These are phyloP conservation scores for Hemileia vastatrix DNA, from an alignment of 1,284 basidiomycete genomes.

Conservation along the genomic window DNA sequence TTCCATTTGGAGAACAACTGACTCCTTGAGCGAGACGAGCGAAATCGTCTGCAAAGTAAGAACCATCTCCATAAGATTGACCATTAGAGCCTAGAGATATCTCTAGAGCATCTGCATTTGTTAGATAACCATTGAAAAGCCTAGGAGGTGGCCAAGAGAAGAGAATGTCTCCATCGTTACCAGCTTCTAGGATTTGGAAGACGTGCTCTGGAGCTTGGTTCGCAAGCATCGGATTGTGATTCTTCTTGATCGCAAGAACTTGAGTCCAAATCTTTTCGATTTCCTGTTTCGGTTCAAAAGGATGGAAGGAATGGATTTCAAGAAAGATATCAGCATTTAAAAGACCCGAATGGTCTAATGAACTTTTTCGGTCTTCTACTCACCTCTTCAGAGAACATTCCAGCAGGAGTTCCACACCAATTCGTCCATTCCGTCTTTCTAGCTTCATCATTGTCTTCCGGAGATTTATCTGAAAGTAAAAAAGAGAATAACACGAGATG, in stretches of 20 bases:
- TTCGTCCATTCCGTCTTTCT: constrained; percentile 77
- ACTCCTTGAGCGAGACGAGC: constrained; percentile 70
- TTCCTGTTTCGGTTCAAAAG: constrained; percentile 25
- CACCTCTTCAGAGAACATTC: constrained; percentile 47
- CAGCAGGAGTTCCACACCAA: constrained; percentile 70
- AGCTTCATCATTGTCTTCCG: constrained; percentile 67
- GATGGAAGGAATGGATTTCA: constrained; percentile 21
- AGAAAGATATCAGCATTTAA: constrained; percentile 39
- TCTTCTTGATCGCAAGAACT: constrained; percentile 18
- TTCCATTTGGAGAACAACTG: constrained; percentile 54
- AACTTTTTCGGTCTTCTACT: no score
- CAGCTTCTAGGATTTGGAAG: constrained; percentile 65
- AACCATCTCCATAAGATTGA: constrained; percentile 49
- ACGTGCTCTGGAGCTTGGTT: constrained; percentile 55
- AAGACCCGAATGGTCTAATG: constrained; percentile 46
- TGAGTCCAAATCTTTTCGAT: constrained; percentile 30
- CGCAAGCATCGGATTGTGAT: no score
- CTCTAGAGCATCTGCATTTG: constrained; percentile 6
- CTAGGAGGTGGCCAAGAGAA: constrained; percentile 70
- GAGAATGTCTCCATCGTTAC: constrained; percentile 54
- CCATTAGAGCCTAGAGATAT: constrained; percentile 23
- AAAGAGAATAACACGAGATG: not conserved
- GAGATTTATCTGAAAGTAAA: constrained; percentile 47
- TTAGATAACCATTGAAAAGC: constrained; percentile 24
- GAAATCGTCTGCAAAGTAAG: constrained; percentile 69